These are phyloP conservation scores for Paramecium sexaurelia DNA, from an alignment of 73 alveolate genomes.

Conservation along the genomic window DNA sequence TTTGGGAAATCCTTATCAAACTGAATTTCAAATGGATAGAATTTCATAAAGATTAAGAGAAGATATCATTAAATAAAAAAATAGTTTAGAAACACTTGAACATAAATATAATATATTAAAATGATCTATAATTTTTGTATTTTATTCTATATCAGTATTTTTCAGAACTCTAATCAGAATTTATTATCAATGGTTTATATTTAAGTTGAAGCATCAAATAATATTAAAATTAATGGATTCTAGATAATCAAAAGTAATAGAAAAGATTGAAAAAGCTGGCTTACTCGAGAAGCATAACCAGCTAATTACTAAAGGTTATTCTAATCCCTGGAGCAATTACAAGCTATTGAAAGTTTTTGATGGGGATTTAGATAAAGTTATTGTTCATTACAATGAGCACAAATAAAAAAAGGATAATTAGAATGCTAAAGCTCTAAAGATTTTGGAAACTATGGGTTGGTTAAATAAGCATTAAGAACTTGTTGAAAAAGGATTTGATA, in stretches of 20 bases:
- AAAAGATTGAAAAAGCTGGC: slow-evolving; percentile 40
- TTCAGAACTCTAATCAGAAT: slow-evolving; percentile 35
- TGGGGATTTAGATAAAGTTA: not conserved
- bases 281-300: slow-evolving; percentile 24
- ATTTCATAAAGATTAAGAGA: not conserved
- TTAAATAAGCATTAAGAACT: not conserved
- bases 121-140: not conserved
- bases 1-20: not conserved
- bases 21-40: slow-evolving; percentile 6
- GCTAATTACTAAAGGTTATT: slow-evolving; percentile 30
- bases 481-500: not conserved
- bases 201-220: not conserved
- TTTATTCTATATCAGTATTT: not conserved
- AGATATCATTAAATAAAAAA: not conserved
- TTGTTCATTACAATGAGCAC: not conserved
- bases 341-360: not conserved
- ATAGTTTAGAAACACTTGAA: not conserved
- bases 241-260: slow-evolving; percentile 30
- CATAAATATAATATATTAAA: slow-evolving; percentile 24
- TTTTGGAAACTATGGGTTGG: slow-evolving; percentile 17
- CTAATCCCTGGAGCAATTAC: slow-evolving; percentile 32
- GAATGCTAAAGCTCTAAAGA: not conserved
- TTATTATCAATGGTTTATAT: not conserved
- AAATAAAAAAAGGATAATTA: not conserved
- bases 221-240: slow-evolving; percentile 1